Conservation (phyloP, 352 stramenopile species). For the Globisporangium irregulare region DNA sequence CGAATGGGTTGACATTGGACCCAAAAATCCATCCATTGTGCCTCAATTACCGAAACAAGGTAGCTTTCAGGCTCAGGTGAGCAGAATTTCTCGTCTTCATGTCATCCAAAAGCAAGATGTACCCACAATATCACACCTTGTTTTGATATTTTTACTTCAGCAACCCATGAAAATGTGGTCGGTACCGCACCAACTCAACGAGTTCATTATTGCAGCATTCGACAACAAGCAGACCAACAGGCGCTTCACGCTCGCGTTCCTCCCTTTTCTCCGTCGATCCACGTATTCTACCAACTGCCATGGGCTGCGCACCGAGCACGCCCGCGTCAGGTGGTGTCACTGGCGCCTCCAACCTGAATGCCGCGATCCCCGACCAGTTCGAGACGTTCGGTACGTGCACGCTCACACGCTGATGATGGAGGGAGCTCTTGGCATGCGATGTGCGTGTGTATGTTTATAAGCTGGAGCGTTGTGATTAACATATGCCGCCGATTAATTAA, state of each 20-base stretch:
- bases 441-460: slow-evolving; percentile 15
- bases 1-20: neutral
- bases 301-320: slow-evolving; percentile 31
- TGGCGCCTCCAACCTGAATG: slow-evolving; percentile 24
- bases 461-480: neutral
- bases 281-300: slow-evolving; percentile 2
- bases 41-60: neutral
- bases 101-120: neutral
- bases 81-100: neutral
- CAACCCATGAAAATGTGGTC: neutral
- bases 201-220: too few species aligned
- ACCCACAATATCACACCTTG: neutral
- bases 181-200: neutral
- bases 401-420: neutral
- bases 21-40: neutral
- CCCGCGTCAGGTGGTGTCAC: neutral
- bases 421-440: neutral
- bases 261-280: neutral
- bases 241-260: neutral
- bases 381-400: slow-evolving; percentile 48
- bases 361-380: slow-evolving; percentile 52
- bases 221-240: neutral
- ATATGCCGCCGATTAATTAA: neutral
- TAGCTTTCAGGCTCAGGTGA: neutral
- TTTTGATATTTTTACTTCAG: neutral